Percentiles rank a stretch among this genome's conserved stretches.
Conservation (phyloP, 2,329 filamentous ascomycete genomes). For the Alternaria brassicae region DNA sequence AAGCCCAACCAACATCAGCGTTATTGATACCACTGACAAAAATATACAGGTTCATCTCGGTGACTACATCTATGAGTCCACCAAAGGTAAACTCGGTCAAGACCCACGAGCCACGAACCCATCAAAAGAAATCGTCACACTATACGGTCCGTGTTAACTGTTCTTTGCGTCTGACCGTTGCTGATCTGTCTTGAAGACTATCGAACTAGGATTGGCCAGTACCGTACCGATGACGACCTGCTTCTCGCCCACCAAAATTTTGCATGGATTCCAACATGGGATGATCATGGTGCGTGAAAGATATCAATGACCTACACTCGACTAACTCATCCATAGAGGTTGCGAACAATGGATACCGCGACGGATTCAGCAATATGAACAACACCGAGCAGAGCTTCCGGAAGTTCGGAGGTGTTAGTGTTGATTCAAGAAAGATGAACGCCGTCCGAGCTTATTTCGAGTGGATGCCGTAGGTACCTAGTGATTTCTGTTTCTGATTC, state of each 20-base stretch:
- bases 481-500: constrained; percentile 52
- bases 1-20: background rate
- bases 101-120: constrained; percentile 38
- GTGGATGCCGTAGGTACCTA: constrained; percentile 49
- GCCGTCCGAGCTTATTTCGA: constrained; percentile 56
- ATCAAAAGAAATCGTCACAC: constrained; percentile 48
- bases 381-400: constrained; percentile 55
- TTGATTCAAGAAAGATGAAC: constrained; percentile 57
- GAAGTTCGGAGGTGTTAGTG: constrained; percentile 48
- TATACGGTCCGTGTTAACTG: constrained; percentile 39
- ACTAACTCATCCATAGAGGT: constrained; percentile 43
- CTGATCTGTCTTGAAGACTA: constrained; percentile 42
- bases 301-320: background rate
- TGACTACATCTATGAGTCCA: constrained; percentile 55
- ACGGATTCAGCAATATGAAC: constrained; percentile 51
- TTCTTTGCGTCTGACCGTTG: background rate
- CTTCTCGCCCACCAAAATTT: constrained; percentile 51
- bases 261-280: constrained; percentile 57
- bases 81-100: constrained; percentile 36
- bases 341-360: constrained; percentile 53
- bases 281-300: constrained; percentile 38
- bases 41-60: constrained; percentile 51
- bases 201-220: constrained; percentile 49
- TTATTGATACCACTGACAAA: background rate
- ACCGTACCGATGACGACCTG: constrained; percentile 53